Evolutionary conservation across 2,329 filamentous ascomycete species (phyloP), one percentile per base, ranked within the genome.

Genomic region (Fusarium fracticaudum): DNA sequence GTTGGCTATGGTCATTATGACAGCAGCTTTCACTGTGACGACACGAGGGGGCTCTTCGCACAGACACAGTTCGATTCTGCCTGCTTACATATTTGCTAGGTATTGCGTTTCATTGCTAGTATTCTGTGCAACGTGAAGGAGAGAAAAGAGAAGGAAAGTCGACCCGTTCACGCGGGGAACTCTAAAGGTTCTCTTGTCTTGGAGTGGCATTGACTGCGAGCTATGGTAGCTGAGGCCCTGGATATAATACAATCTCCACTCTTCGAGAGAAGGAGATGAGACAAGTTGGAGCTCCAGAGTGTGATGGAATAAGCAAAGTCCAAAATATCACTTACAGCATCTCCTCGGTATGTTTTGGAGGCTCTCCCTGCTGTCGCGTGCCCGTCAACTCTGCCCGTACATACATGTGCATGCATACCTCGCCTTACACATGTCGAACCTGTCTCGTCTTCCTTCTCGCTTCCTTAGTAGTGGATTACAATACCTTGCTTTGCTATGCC

Each of bases 1-100:
- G 66, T 71, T 64, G 54, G 38, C 50, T 20, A 50, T 41, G 47
- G 63, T 73, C 71, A 73, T 71, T 31, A 74, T 73, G 71, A 73
- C 71, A 71, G 41, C 50, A 61, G 57, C 44, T 47, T 60, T 53
- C 41, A 37, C 29, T 41, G 20, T 43, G 37, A 45, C 43, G 64
- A 57, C 50, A 70, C 38, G 38, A 72, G 40, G 29, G 33, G 47
- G 55, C 40, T 55, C 60, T 43, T 70, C 67, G 67, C 67, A 70
- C 67, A 70, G 67, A 60, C 70, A 38, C 55, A 68, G 55, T 60
- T 60, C 24, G 43, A 73, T 48, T 47, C 41, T 31, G 48, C 35
- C 41, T 31, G 48, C 35, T 45, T 47, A 26, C 26, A 26, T 26
- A 41, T 31, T 62, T 43, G 20, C 51, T 51, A 7, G 18, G 18